phyloP scores from a whole-genome alignment of 2,329 filamentous ascomycete genomes.

The Amauroascus verrucosus region DNA sequence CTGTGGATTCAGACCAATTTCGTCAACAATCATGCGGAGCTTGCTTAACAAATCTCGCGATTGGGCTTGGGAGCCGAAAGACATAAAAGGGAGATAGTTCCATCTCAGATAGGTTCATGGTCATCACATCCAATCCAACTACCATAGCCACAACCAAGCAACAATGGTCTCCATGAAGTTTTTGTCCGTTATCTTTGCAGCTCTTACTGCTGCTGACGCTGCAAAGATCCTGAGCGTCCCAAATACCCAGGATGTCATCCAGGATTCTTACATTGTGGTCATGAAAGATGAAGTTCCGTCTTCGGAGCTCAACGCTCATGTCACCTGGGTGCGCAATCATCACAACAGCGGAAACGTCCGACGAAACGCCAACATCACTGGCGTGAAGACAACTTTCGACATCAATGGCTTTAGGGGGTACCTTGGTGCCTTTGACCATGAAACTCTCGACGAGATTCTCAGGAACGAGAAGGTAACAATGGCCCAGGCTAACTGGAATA shows the following conservation, averaged over 20 bases:
- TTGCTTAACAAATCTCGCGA: neutral
- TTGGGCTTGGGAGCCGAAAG: neutral
- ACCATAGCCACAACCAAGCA: neutral
- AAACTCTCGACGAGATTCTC: conserved; percentile 14
- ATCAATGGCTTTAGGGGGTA: conserved; percentile 13
- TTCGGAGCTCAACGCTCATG: conserved; percentile 13
- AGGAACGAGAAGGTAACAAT: conserved; percentile 9
- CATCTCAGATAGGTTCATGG: neutral
- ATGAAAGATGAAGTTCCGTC: conserved; percentile 15
- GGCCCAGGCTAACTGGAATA: neutral
- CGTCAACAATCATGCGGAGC: neutral
- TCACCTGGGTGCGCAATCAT: conserved; percentile 11
- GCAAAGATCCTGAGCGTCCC: conserved; percentile 10
- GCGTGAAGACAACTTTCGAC: conserved; percentile 12
- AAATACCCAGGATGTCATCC: conserved; percentile 11
- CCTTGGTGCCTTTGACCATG: conserved; percentile 13
- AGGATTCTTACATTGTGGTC: conserved; percentile 16
- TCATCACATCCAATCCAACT: neutral
- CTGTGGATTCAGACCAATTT: neutral
- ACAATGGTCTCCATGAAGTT: conserved; percentile 15
- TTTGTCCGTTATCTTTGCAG: conserved; percentile 13
- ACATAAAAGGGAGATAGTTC: conserved; percentile 4
- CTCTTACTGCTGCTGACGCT: conserved; percentile 11
- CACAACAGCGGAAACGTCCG: conserved; percentile 4
- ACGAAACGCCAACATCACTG: conserved; percentile 4